phyloP scores from a whole-genome alignment of 108 stramenopile genomes.

The Seminavis robusta region DNA sequence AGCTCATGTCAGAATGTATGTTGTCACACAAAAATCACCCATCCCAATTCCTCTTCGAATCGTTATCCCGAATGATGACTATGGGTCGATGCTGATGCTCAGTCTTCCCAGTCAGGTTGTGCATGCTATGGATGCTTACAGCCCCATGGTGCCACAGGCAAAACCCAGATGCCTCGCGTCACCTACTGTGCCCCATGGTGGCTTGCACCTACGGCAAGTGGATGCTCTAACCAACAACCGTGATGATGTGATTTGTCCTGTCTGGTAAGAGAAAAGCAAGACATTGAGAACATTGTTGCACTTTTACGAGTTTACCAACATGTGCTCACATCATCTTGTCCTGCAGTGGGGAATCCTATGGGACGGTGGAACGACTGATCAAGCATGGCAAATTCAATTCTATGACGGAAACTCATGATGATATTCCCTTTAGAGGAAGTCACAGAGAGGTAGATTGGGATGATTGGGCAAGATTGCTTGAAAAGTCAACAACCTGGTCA shows the following conservation, averaged over 20 bases:
- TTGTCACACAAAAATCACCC: slow-evolving; percentile 36
- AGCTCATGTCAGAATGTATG: slow-evolving; percentile 83
- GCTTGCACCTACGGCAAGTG: slow-evolving; percentile 40
- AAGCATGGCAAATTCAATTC: slow-evolving; percentile 50
- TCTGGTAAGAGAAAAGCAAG: too few relatives aligned
- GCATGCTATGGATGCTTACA: slow-evolving; percentile 66
- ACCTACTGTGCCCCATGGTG: slow-evolving; percentile 18
- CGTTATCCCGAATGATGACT: slow-evolving; percentile 61
- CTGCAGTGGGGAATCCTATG: slow-evolving; percentile 58
- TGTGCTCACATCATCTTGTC: too few relatives aligned
- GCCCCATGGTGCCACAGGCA: too few relatives aligned
- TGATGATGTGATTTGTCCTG: slow-evolving; percentile 54
- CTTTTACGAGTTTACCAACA: too few relatives aligned
- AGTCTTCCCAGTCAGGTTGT: slow-evolving; percentile 42
- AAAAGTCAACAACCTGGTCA: slow-evolving; percentile 15
- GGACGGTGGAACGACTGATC: slow-evolving; percentile 41
- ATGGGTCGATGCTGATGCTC: slow-evolving; percentile 45
- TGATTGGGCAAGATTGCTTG: too few relatives aligned
- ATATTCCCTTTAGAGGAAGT: slow-evolving; percentile 33
- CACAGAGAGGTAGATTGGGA: too few relatives aligned
- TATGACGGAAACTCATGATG: slow-evolving; percentile 45
- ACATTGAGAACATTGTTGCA: too few relatives aligned
- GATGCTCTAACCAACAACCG: slow-evolving; percentile 43
- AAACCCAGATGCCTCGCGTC: too few relatives aligned
- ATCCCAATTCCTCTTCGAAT: slow-evolving; percentile 47